Evolutionary conservation across 306 rosid genomes (phyloP), one percentile per base, ranked within the genome.

Genomic region (Prunus mongolica): DNA sequence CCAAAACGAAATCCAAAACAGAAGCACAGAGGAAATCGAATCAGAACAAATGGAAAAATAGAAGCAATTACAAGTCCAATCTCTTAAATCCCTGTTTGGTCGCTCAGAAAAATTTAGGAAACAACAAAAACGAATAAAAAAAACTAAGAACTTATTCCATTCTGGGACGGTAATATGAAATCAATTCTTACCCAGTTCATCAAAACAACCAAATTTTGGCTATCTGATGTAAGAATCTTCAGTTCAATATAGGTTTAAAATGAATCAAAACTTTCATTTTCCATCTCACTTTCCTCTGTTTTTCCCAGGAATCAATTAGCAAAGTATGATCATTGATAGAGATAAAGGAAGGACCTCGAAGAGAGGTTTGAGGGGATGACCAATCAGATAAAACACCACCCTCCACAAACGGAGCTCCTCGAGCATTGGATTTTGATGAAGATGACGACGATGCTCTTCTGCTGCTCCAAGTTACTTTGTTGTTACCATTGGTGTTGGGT

Each of bases 351-450:
- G 18, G 49, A 89, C 99, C 99, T 89, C 84, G 84, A 54, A 75
- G 73, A 25, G 77, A 69, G 20, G 28, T 49, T 2, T 82, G 79
- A 3, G 89, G 71, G 20, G 80, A 34, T 6, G 86, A 72, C 97
- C 93, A 92, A 87, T 92, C 96, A 18, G 93, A 86, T 61, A 95
- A 78, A 64, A 89, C 73, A 32, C 99, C 96, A 1, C 97, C 99
- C 32, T 92, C 93, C 5, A 95, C 76, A 30, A 95, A 90, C 70
- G 83, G 69, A 77, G 67, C 80, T 5, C 65, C 69, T 79, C 82
- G 80, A 24, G 16, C 55, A 13, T 78, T 56, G 38, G 72, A 44
- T 20, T 46, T 67, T 38, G 77, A 71, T 2, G 65, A 49, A 2
- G 82, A 68, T 3, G 65, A 38, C 24, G 88, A 87, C 4, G 86